Evolutionary conservation across 352 stramenopile genomes (phyloP), one percentile per base, ranked within the genome.

Genomic region (Pythium vanterpoolii): DNA sequence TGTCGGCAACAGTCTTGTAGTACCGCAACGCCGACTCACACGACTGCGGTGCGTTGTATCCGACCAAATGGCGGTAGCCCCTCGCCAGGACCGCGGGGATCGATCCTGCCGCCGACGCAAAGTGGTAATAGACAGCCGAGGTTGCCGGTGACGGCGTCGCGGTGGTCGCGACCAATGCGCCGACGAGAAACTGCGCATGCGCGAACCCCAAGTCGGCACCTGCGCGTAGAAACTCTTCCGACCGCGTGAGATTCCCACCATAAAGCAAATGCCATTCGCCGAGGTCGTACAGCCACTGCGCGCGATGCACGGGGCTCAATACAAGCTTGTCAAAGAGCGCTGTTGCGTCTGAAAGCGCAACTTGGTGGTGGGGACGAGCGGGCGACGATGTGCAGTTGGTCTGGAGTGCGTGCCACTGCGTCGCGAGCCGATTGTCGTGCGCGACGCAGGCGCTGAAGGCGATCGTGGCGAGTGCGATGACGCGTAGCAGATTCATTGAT

Each of bases 1-100:
- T 67, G 34, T 82, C 77, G 0, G 86, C 87, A 0, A 79, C 86
- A 13, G 71, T 69, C 49, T 92, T 89, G 72, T 96, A 96, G 71
- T 91, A 76, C 21, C 64, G 56, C 24, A 96, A 48, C 4, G 87
- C 72, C 8, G 56, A 36, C 13, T 79, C 69, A 55, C 87, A 96
- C 6, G 70, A 85, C 27, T 65, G 71, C 1, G 70, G 60, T 1
- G 81, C 68, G 1, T 71, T 54, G 31, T 81, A 77, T 38, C 87
- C 86, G 24, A 89, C 64, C 1, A 66, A 83, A 40, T 85, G 71
- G 0, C 78, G 72, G 33, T 91, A 92, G 4, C 84, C 87, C 9
- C 94, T 67, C n/a, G 78, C 77, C 71, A 94, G 87, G 13, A 73
- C 65, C 5, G 86, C 74, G 0, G 54, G 43, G 0, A 79, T 42